Base-by-base conservation (phyloP, 345 rosid genomes). In the Gossypium arboreum region DNA sequence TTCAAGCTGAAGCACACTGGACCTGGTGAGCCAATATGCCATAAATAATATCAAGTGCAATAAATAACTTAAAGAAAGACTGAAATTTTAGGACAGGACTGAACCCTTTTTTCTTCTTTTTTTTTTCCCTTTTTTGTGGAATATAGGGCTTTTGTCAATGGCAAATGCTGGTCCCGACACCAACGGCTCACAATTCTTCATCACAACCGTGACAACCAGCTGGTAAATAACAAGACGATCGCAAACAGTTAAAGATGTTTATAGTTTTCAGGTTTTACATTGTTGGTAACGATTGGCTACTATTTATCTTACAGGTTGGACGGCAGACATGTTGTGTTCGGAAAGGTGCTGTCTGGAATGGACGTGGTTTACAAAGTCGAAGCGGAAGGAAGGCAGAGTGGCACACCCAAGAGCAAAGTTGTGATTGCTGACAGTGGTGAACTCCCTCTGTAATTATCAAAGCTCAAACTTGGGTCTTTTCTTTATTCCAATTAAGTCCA, bases 341-440 rank as follows among this genome's bases (percentile, higher is more conserved):
- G 99, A 12, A 89, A 96, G 85, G 99, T 93, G 73, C n/a, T 93
- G 15, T 90, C 94, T 3, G 99, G 99, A 43, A 93, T 96, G 99
- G 98, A 96, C 72, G 97, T 93, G 6, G 91, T 93, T 5, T 91
- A 89, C 87, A 93, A 93, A 84, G 39, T 93, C 2, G 99, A 96
- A 86, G 98, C 98, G 3, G 95, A 96, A 80, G 99, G 99, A 22
- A 83, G 2, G 52, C 99, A 96, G 75, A 83, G 78, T 9, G 98
- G 97, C 65, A 85, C 91, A 52, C 98, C 99, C 0, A 95, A 90
- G 84, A 88, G 92, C 83, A 90, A 87, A 82, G 98, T 96, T 3
- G 86, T 87, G 75, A 87, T 96, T 20, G 91, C 88, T 2, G 98
- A 93, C 82, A 90, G 98, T 64, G 99, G 99, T 11, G 99, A 93